These are phyloP conservation scores for Aspergillus sp. DNA, from an alignment of 2,329 filamentous ascomycete species.

Conservation along the genomic window DNA sequence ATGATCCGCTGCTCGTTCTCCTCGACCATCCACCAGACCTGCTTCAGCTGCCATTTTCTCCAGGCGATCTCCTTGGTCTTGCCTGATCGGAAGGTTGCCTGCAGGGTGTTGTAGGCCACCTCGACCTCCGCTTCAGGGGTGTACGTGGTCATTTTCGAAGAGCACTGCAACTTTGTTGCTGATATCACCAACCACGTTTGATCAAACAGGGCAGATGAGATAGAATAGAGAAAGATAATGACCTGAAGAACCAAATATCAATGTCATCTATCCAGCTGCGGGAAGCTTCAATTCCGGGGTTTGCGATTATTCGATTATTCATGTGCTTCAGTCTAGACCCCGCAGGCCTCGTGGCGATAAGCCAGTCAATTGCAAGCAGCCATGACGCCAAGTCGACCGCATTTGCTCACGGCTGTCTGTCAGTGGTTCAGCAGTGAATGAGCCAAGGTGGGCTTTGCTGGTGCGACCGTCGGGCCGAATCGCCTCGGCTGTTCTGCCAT, in stretches of 20 bases:
- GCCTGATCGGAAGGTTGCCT: conserved; percentile 26
- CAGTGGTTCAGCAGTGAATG: background rate
- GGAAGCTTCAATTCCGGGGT: too few relatives aligned
- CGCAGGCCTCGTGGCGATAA: background rate
- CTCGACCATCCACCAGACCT: conserved; percentile 42
- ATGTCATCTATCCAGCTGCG: background rate
- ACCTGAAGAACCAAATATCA: background rate
- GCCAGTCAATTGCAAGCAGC: background rate
- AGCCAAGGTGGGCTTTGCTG: background rate
- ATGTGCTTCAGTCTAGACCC: background rate
- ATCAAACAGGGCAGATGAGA: background rate
- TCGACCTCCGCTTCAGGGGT: conserved; percentile 4
- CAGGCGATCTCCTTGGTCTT: conserved; percentile 38
- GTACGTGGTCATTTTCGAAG: background rate
- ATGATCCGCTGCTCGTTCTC: conserved; percentile 36
- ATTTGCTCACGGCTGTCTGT: background rate
- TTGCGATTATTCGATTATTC: background rate
- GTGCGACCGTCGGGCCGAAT: background rate
- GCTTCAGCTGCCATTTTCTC: conserved; percentile 43
- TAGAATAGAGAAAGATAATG: background rate
- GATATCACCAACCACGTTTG: too few relatives aligned
- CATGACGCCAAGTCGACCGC: background rate
- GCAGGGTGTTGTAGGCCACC: conserved; percentile 11
- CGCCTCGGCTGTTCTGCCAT: background rate
- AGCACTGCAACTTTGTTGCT: background rate